Base-by-base conservation (phyloP, 306 rosid species). In the Hippophae tibetana region DNA sequence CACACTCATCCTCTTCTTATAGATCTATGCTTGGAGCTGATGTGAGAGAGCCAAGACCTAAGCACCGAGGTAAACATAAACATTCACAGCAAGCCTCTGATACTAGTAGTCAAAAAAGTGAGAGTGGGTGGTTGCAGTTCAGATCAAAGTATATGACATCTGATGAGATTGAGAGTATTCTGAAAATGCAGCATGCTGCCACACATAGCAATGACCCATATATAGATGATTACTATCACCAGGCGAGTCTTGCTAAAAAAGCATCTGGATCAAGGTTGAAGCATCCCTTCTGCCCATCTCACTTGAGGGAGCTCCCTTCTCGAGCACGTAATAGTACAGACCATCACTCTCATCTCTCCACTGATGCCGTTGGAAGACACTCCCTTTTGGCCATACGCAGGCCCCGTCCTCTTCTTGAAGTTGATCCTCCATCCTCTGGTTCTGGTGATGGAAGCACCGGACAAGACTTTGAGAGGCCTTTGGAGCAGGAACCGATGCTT, bases 361-460 rank as follows among this genome's bases (percentile, higher is more conserved):
- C 86, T 60, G 99, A 93, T 75, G 99, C 97, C 54, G 80, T 89
- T 66, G 99, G 99, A 62, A 86, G 99, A 73, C 89, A 88, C 74
- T 95, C 97, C 6, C 89, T 93, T 75, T 93, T 95, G 38, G 88
- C 99, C 64, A 86, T 93, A 71, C 97, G 94, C 54, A 82, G 99
- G 78, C 99, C 99, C 43, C 99, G 99, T 38, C 99, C 99, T 68
- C 99, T 93, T 57, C 81, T 93, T 55, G 99, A 93, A 79, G 94
- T 93, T 70, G 99, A 93, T 65, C 75, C 94, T 57, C 87, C 38
- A 31, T 31, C 97, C 51, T 88, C 74, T 71, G 70, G 86, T 31
- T 81, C 83, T 25, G 67, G 66, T 58, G 68, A 69, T 44, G 75
- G 79, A 43, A 73, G 74, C 68, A 54, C 79, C 42, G 95, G 86